Conservation (phyloP, 2,329 filamentous ascomycete genomes). For the Nothopassalora personata region DNA sequence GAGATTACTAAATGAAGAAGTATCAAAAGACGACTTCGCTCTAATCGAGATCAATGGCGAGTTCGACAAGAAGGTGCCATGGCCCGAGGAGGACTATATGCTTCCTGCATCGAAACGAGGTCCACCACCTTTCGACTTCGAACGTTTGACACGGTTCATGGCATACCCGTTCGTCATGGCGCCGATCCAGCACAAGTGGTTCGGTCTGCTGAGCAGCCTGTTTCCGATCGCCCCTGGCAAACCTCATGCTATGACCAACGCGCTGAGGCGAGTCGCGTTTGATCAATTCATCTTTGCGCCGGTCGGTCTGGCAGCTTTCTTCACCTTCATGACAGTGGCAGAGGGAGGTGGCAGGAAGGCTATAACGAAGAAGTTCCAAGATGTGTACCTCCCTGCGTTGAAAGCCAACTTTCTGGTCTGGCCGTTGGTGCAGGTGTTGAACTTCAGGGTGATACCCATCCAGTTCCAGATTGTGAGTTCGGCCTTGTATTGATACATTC, state of each 20-base stretch:
- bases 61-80: conserved; percentile 72
- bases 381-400: conserved; percentile 88
- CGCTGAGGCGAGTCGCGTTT: conserved; percentile 82
- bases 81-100: conserved; percentile 60
- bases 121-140: conserved; percentile 89
- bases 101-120: conserved; percentile 52
- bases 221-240: conserved; percentile 67
- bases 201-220: conserved; percentile 70
- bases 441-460: conserved; percentile 91
- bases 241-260: conserved; percentile 54
- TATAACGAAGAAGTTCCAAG: conserved; percentile 76
- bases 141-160: conserved; percentile 91
- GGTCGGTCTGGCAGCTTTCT: conserved; percentile 79
- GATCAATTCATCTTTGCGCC: conserved; percentile 94
- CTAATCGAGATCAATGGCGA: conserved; percentile 80
- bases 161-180: conserved; percentile 96
- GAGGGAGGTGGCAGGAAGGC: conserved; percentile 84
- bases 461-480: conserved; percentile 89
- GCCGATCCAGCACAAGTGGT: conserved; percentile 93
- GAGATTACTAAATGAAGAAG: conserved; percentile 49
- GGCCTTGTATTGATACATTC: neutral
- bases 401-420: conserved; percentile 95
- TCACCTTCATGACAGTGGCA: conserved; percentile 91
- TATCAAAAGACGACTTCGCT: conserved; percentile 60
- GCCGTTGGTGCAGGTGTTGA: conserved; percentile 93